Evolutionary conservation across 2,329 filamentous ascomycete genomes (phyloP), one percentile per base, ranked within the genome.

Genomic region (Botrytis porri): DNA sequence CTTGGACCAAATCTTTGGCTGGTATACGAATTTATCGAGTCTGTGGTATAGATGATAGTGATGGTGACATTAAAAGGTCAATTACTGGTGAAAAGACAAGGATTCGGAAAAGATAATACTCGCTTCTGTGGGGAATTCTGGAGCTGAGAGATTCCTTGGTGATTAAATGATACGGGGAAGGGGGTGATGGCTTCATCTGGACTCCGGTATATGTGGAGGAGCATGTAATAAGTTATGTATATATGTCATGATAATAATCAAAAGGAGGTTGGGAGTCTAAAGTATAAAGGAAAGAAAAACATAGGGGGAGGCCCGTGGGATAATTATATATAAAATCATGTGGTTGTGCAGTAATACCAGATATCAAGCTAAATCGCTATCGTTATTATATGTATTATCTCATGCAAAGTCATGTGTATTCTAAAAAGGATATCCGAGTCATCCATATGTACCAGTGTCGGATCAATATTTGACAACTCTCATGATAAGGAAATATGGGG

Each of bases 21-120:
- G 1, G 3, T n/a, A 2, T 1, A n/a, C 12, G 7, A n/a, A 51
- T 14, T 7, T 14, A n/a, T n/a, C 16, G 5, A 51, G 25, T n/a
- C 5, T n/a, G 12, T n/a, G 10, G 25, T n/a, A 51, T 5, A n/a
- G 48, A 51, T 10, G 12, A n/a, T 7, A 14, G 25, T 51, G 14
- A 51, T 51, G 10, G 25, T 51, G 25, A 51, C 12, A 51, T 51
- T 16, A 14, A n/a, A 7, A 7, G n/a, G 25, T 7, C 3, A n/a
- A 51, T 14, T 10, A 51, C 48, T n/a, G 25, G 25, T 51, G 25
- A 51, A 51, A 2, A 51, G 25, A 51, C n/a, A 51, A 12, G 48
- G 2, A 10, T 51, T 51, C 22, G 25, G 48, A 51, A 51, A 51
- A 51, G 48, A 51, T n/a, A 48, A 48, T 48, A 48, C 9, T n/a